phyloP scores from a whole-genome alignment of 441 rosid species.

The Arabidopsis hybrid region DNA sequence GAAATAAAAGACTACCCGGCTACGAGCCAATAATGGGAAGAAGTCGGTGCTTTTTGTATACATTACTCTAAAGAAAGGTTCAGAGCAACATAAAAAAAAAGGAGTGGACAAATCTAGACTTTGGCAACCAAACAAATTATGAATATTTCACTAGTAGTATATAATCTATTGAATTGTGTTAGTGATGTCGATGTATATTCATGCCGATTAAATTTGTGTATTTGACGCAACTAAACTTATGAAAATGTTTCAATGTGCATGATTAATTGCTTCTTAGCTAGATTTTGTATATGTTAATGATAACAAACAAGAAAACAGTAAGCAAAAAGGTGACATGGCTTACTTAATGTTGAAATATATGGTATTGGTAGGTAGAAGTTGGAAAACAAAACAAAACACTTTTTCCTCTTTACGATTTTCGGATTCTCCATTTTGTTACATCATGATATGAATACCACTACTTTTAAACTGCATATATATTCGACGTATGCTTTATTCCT shows the following conservation, averaged over 20 bases:
- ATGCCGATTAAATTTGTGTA: not conserved
- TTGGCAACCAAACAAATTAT: not conserved
- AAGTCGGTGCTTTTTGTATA: slow-evolving; percentile 38
- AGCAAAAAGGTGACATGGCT: not conserved
- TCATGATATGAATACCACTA: slow-evolving; percentile 15
- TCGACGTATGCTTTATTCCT: slow-evolving; percentile 12
- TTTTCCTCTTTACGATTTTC: not conserved
- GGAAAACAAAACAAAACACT: not conserved
- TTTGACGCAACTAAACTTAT: no score
- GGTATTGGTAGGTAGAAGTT: not conserved
- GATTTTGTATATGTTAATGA: no score
- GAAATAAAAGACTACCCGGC: slow-evolving; percentile 6
- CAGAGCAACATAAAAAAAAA: not conserved
- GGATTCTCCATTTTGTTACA: slow-evolving; percentile 14
- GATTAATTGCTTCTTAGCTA: no score
- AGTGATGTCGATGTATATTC: not conserved
- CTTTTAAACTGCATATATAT: slow-evolving; percentile 5
- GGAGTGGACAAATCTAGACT: not conserved
- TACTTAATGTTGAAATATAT: not conserved
- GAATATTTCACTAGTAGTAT: not conserved
- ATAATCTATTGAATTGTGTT: not conserved
- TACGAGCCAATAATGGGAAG: slow-evolving; percentile 28
- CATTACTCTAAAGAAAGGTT: not conserved
- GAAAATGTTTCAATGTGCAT: no score
- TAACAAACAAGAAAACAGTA: no score